phyloP scores from a whole-genome alignment of 2,329 filamentous ascomycete species.

The Nemania sp. region DNA sequence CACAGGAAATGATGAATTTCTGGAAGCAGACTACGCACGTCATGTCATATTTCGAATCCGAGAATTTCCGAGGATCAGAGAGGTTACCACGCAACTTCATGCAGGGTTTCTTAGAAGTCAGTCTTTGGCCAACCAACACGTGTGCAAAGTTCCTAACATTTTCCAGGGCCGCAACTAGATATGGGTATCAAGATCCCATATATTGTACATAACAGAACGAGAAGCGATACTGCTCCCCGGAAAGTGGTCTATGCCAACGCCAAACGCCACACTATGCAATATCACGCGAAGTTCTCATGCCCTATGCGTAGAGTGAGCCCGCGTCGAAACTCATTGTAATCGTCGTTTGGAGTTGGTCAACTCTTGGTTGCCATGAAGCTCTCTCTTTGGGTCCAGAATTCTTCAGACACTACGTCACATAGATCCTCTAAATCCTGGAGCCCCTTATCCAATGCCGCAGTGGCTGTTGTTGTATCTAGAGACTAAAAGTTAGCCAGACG shows the following conservation, averaged over 20 bases:
- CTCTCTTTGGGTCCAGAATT: slow-evolving; percentile 73
- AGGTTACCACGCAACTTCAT: slow-evolving; percentile 89
- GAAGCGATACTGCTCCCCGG: slow-evolving; percentile 42
- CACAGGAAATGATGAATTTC: slow-evolving; percentile 95
- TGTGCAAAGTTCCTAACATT: slow-evolving; percentile 25
- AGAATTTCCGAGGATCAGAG: slow-evolving; percentile 75
- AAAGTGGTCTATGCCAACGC: slow-evolving; percentile 35
- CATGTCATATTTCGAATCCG: slow-evolving; percentile 93
- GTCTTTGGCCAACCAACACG: slow-evolving; percentile 37
- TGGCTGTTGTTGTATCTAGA: slow-evolving; percentile 75
- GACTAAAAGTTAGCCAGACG: slow-evolving; percentile 15
- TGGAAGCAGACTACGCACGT: slow-evolving; percentile 97
- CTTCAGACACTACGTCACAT: slow-evolving; percentile 90
- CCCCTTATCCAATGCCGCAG: slow-evolving; percentile 87
- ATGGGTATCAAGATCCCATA: slow-evolving; percentile 36
- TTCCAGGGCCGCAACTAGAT: slow-evolving; percentile 60
- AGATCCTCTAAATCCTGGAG: slow-evolving; percentile 85
- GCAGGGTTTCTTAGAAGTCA: slow-evolving; percentile 89
- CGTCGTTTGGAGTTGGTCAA: background rate
- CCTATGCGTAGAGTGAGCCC: slow-evolving; percentile 3
- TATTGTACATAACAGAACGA: slow-evolving; percentile 42
- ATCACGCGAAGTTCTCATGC: slow-evolving; percentile 7
- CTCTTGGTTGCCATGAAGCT: slow-evolving; percentile 51
- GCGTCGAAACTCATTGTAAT: background rate
- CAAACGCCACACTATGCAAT: slow-evolving; percentile 39